phyloP scores from a whole-genome alignment of 2,329 filamentous ascomycete species.

The Colletotrichum lentis region DNA sequence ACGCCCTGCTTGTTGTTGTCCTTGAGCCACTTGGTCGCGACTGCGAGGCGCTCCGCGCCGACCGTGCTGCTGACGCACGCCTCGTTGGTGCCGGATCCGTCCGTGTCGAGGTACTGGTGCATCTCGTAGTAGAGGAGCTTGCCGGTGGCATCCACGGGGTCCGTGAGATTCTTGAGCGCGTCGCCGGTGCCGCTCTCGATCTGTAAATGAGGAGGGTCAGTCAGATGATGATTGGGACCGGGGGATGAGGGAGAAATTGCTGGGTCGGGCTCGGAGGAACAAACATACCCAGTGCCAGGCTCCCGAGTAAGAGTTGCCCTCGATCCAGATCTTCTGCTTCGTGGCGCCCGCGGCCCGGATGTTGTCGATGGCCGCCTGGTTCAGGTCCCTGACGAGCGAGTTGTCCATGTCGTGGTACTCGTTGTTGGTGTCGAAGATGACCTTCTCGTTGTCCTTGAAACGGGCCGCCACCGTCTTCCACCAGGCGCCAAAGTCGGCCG shows the following conservation, averaged over 20 bases:
- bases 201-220: conserved; percentile 1
- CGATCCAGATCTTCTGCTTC: conserved; percentile 57
- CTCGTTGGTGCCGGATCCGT: conserved; percentile 55
- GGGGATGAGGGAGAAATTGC: no score
- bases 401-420: conserved; percentile 68
- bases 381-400: conserved; percentile 60
- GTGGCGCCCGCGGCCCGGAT: conserved; percentile 65
- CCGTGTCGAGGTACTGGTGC: conserved; percentile 62
- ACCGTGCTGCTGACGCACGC: conserved; percentile 55
- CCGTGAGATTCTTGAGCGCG: conserved; percentile 51
- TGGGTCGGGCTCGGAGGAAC: neutral
- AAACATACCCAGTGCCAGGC: conserved; percentile 48
- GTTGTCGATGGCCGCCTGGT: conserved; percentile 66
- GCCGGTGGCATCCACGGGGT: conserved; percentile 53
- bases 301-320: conserved; percentile 59
- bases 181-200: conserved; percentile 47
- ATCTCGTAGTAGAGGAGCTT: conserved; percentile 58
- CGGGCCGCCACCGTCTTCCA: conserved; percentile 60
- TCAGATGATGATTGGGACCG: no score
- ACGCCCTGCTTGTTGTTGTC: conserved; percentile 58
- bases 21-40: conserved; percentile 59
- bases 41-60: conserved; percentile 53
- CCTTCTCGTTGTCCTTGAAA: conserved; percentile 58
- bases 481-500: conserved; percentile 59
- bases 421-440: conserved; percentile 69